phyloP scores from a whole-genome alignment of 805 yeast genomes.

The Candida nitratophila region DNA sequence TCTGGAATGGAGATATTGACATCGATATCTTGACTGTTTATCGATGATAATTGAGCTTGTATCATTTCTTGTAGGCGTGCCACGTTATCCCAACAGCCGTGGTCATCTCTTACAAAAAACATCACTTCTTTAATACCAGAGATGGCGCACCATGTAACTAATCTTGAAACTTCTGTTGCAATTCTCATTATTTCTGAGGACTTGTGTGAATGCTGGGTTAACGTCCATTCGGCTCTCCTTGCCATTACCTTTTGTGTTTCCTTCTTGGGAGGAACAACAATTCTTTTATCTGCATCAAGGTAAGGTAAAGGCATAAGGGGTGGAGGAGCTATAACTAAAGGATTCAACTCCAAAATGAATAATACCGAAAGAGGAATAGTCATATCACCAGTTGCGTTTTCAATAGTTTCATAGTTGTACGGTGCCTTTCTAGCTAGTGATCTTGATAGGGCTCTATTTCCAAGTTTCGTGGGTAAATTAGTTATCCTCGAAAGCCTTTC shows the following conservation, averaged over 20 bases:
- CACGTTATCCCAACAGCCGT: constrained; percentile 21
- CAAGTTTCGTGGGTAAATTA: constrained; percentile 11
- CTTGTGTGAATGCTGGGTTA: constrained; percentile 30
- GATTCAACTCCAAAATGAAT: constrained; percentile 25
- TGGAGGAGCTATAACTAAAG: constrained; percentile 28
- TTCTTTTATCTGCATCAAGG: constrained; percentile 31
- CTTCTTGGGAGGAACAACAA: constrained; percentile 30
- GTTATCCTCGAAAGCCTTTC: not conserved
- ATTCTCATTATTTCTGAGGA: constrained; percentile 36
- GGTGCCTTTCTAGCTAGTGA: constrained; percentile 19
- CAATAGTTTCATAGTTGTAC: constrained; percentile 8
- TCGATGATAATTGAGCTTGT: constrained; percentile 16
- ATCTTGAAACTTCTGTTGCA: constrained; percentile 28
- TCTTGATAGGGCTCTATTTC: constrained; percentile 8
- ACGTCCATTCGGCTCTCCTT: constrained; percentile 31
- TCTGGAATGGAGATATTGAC: constrained; percentile 13
- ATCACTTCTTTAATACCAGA: constrained; percentile 17
- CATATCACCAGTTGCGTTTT: constrained; percentile 8
- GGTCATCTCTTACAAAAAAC: constrained; percentile 22
- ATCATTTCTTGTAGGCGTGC: constrained; percentile 17
- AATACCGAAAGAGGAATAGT: constrained; percentile 26
- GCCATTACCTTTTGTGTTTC: constrained; percentile 26
- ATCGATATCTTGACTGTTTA: not conserved
- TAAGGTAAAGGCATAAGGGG: constrained; percentile 38
- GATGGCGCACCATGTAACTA: constrained; percentile 23